A percentile compares a stretch with the other conserved stretches of the same genome.
Evolutionary conservation across 129 eudicot species (phyloP).

Genomic region (Helichrysum umbraculigerum): DNA sequence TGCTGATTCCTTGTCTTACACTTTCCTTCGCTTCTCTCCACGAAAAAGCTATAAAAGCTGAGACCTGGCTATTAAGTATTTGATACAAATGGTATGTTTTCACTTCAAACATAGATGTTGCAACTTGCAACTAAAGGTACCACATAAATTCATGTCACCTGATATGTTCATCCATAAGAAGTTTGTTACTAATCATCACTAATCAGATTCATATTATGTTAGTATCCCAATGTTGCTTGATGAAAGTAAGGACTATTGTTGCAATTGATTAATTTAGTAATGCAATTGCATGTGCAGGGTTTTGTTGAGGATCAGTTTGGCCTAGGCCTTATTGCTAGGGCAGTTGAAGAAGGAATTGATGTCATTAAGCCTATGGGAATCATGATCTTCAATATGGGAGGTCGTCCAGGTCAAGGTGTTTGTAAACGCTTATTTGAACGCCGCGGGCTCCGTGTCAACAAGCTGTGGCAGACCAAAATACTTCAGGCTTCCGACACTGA

Average conservation of each 20-base stretch:
- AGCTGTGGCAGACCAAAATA: constrained; percentile 95
- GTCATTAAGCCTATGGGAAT: constrained; percentile 93
- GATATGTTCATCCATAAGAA: not conserved
- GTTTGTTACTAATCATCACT: not conserved
- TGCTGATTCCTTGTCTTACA: constrained; percentile 1
- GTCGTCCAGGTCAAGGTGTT: constrained; percentile 98
- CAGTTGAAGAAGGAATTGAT: constrained; percentile 96
- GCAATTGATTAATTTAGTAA: not conserved
- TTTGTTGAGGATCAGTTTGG: constrained; percentile 99
- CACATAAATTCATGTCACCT: constrained; percentile 12
- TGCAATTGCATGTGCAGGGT: constrained; percentile 51
- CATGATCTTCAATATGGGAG: constrained; percentile 99
- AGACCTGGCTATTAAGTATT: not conserved
- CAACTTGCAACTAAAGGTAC: not conserved
- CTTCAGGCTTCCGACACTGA: constrained; percentile 99
- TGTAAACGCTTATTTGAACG: constrained; percentile 95
- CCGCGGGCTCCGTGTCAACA: constrained; percentile 87
- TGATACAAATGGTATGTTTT: not conserved
- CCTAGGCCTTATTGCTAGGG: constrained; percentile 90
- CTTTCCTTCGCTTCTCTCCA: not conserved
- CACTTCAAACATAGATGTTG: constrained; percentile 7
- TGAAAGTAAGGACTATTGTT: not conserved
- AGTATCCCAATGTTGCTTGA: not conserved
- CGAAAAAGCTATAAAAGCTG: constrained; percentile 12
- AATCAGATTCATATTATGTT: not conserved